Conservation (phyloP, 169 alveolate genomes). For the Eimeria maxima region DNA sequence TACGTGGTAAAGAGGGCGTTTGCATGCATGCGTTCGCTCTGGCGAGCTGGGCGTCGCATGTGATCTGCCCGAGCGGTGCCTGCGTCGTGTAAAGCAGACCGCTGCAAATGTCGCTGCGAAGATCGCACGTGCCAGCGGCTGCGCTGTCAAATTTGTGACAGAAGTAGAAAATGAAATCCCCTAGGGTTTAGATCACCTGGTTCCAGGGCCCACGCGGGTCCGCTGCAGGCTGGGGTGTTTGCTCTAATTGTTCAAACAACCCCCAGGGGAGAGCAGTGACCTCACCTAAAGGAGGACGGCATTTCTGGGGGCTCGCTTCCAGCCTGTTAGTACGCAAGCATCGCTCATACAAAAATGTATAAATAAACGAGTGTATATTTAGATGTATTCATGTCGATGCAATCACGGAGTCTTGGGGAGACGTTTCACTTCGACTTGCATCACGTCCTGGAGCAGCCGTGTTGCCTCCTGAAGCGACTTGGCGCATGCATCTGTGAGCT, state of each 20-base stretch:
- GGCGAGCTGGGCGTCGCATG: conserved; percentile 18
- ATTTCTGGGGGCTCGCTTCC: not conserved
- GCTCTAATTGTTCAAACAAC: not conserved
- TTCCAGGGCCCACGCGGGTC: not conserved
- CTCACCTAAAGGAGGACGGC: not conserved
- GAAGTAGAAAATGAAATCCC: not conserved
- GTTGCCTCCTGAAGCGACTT: conserved; percentile 30
- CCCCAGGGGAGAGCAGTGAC: not conserved
- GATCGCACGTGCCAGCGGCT: not conserved
- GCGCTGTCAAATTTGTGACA: not conserved
- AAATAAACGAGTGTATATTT: not conserved
- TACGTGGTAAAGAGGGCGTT: not conserved
- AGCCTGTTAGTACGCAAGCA: not conserved
- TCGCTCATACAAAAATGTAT: not conserved
- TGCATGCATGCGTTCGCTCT: conserved; percentile 34
- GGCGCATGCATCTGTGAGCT: not conserved
- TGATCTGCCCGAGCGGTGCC: not conserved
- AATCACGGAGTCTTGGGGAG: not conserved
- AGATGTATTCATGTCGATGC: not conserved
- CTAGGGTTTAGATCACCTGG: conserved; percentile 9
- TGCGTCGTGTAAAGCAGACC: no score
- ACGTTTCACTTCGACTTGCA: conserved; percentile 39
- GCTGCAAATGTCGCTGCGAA: not conserved
- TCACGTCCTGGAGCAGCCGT: not conserved
- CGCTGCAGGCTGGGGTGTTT: not conserved